Conservation (phyloP, 1,139 yeast genomes). For the Geotrichum bryndzae region DNA sequence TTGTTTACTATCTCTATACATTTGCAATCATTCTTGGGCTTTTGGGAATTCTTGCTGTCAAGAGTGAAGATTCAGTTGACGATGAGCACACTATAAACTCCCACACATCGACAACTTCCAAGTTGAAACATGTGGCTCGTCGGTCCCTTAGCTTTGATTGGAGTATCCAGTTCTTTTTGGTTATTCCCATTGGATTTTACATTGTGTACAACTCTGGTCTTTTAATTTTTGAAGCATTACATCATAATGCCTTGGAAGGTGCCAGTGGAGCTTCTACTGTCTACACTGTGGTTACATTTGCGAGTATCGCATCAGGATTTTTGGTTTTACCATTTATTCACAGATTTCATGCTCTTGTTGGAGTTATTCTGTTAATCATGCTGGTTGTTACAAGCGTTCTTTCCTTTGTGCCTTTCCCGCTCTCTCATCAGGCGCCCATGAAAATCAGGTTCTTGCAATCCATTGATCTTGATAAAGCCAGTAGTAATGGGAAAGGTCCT, state of each 20-base stretch:
- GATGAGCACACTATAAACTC: constrained; percentile 8
- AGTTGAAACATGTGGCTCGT: constrained; percentile 24
- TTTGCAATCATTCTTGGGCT: constrained; percentile 52
- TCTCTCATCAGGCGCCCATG: constrained; percentile 54
- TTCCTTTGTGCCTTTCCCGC: constrained; percentile 45
- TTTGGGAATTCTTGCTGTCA: constrained; percentile 35
- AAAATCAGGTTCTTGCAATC: constrained; percentile 63
- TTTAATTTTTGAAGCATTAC: constrained; percentile 54
- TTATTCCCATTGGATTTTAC: constrained; percentile 61
- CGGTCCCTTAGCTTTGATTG: constrained; percentile 65
- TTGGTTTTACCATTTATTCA: constrained; percentile 68
- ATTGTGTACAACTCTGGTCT: constrained; percentile 43
- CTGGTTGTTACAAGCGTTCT: constrained; percentile 38
- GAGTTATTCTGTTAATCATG: constrained; percentile 38
- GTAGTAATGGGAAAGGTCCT: constrained; percentile 19
- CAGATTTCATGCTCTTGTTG: constrained; percentile 53
- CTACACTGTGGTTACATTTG: constrained; percentile 40
- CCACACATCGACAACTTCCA: constrained; percentile 22
- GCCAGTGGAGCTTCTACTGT: constrained; percentile 43
- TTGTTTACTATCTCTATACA: constrained; percentile 49
- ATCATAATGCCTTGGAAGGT: constrained; percentile 67
- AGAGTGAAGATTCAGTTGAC: constrained; percentile 9
- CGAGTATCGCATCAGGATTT: constrained; percentile 44
- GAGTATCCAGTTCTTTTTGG: constrained; percentile 62
- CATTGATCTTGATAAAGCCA: constrained; percentile 40